Evolutionary conservation across 2,329 filamentous ascomycete species (phyloP).

Genomic region (Thelonectria blattea): DNA sequence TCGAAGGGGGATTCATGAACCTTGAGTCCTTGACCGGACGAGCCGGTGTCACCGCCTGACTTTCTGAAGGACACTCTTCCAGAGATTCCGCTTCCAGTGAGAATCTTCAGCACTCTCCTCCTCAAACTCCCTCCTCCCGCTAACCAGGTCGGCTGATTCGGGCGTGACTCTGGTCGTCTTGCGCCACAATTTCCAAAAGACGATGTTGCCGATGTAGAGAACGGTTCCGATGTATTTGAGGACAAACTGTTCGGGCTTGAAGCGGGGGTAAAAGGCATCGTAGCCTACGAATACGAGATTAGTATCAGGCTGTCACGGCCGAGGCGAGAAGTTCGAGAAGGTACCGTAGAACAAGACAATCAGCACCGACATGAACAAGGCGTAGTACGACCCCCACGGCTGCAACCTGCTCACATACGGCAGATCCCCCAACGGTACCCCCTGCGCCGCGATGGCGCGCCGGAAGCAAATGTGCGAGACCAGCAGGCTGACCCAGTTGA

Average conservation of each 20-base stretch:
- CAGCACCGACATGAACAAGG: conserved; percentile 39
- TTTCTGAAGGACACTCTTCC: conserved; percentile 2
- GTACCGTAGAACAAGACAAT: conserved; percentile 62
- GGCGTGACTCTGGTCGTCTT: conserved; percentile 58
- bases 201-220: conserved; percentile 60
- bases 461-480: conserved; percentile 49
- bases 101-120: conserved; percentile 19
- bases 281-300: conserved; percentile 54
- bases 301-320: not conserved
- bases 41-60: not conserved
- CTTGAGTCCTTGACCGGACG: not conserved
- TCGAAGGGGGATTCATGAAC: too few relatives aligned
- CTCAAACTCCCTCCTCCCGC: conserved; percentile 49
- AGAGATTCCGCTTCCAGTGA: conserved; percentile 14
- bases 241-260: conserved; percentile 67
- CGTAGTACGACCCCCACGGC: conserved; percentile 47
- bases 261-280: conserved; percentile 66
- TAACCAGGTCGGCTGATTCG: conserved; percentile 60
- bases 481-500: conserved; percentile 52
- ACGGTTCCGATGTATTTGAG: conserved; percentile 57
- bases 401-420: conserved; percentile 45
- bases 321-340: not conserved
- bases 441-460: conserved; percentile 46
- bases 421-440: conserved; percentile 32
- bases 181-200: conserved; percentile 69